Base-by-base conservation (phyloP, 305 asterid species). In the Monarda citriodora region DNA sequence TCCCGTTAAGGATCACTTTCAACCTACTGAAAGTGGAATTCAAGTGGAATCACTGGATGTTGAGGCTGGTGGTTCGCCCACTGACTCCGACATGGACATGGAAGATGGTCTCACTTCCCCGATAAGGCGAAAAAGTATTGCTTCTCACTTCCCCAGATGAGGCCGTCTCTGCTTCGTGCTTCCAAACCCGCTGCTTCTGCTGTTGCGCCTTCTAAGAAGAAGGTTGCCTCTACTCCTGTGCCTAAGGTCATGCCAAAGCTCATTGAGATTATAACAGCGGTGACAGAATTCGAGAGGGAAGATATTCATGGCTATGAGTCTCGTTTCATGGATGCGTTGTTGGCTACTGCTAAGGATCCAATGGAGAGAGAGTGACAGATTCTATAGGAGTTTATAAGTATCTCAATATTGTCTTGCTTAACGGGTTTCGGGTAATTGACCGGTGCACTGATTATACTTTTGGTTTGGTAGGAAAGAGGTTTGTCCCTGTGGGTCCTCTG, bases 131-230 rank as follows among this genome's bases (percentile, higher is more conserved):
- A n/a, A n/a, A n/a, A n/a, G n/a, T n/a, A n/a, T n/a, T n/a, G n/a
- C n/a, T n/a, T n/a, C n/a, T n/a, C n/a, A n/a, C n/a, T n/a, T n/a
- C n/a, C n/a, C n/a, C n/a, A n/a, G n/a, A n/a, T n/a, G n/a, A n/a
- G n/a, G 75, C 79, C 90, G 9, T 96, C 99, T 0, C 25, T 94
- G 0, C 26, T 55, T 21, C 79, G 80, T 34, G 11, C 88, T 18
- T 8, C 82, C 17, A 79, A 66, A 17, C 25, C 82, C 9, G 76
- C 81, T n/a, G 62, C 71, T 5, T 25, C 77, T 26, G 40, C 56
- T 14, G 25, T 78, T 1, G 64, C 74, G 10, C 79, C 86, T 60
- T 75, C 69, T 6, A 77, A 77, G 79, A 77, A 85, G 79, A 87
- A 84, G 74, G 25, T 79, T 13, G 68, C 60, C 2, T 16, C 76